These are phyloP conservation scores for Pseudotsuga menziesii DNA, from an alignment of 75 land plant genomes.

Conservation along the genomic window DNA sequence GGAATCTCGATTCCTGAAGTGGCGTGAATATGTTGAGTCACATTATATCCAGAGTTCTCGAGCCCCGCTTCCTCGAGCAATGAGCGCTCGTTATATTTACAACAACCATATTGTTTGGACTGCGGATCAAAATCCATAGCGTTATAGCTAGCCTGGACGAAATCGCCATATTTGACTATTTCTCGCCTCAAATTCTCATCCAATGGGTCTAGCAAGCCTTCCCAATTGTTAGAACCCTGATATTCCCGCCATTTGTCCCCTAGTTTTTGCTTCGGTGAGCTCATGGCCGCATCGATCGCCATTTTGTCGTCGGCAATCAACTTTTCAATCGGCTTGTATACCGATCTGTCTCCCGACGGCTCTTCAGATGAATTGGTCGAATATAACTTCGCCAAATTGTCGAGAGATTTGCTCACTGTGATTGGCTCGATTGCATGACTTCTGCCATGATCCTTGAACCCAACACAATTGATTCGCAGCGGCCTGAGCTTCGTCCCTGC, in stretches of 20 bases:
- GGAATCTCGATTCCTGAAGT: conserved; percentile 51
- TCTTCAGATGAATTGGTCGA: too few species aligned
- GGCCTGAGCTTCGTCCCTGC: too few species aligned
- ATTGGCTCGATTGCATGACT: too few species aligned
- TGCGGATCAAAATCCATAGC: conserved; percentile 40
- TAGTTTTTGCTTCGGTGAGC: background rate
- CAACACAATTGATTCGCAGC: too few species aligned
- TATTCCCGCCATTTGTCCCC: conserved; percentile 34
- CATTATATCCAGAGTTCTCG: conserved; percentile 32
- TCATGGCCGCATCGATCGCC: too few species aligned
- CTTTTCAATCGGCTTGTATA: too few species aligned
- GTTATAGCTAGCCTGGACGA: conserved; percentile 27
- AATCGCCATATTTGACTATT: conserved; percentile 19
- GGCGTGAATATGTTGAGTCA: conserved; percentile 51
- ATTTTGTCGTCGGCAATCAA: too few species aligned
- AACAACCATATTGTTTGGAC: conserved; percentile 19
- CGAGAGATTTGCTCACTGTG: too few species aligned
- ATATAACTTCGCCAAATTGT: too few species aligned
- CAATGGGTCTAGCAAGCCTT: conserved; percentile 56
- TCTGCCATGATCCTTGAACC: too few species aligned
- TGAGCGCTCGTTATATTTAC: background rate
- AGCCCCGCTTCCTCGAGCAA: conserved; percentile 18
- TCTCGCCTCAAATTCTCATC: conserved; percentile 46
- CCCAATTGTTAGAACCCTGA: conserved; percentile 54
- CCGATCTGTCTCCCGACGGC: too few species aligned